A percentile compares a stretch with the other conserved stretches of the same genome.
phyloP scores from a whole-genome alignment of 139 green algal genomes.

The Trebouxia sp. region DNA sequence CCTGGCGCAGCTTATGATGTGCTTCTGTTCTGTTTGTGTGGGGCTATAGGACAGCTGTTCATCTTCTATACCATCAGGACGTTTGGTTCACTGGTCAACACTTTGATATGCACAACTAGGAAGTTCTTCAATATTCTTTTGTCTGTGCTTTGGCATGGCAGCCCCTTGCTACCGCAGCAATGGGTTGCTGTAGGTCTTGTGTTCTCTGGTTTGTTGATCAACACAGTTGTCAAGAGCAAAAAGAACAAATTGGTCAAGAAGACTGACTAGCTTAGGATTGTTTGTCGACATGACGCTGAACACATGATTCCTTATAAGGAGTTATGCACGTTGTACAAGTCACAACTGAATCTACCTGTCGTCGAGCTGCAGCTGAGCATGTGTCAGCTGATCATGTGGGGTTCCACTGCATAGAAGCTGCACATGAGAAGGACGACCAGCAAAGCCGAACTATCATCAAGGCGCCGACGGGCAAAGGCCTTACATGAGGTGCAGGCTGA shows the following conservation, averaged over 20 bases:
- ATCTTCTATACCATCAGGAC: slow-evolving; percentile 96
- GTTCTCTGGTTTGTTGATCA: slow-evolving; percentile 84
- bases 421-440: no score
- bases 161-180: slow-evolving; percentile 79
- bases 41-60: slow-evolving; percentile 94
- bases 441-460: no score
- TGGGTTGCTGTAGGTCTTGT: slow-evolving; percentile 91
- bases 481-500: no score
- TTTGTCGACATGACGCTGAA: no score
- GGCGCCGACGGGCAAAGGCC: no score
- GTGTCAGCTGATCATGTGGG: no score
- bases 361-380: no score
- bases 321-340: not conserved
- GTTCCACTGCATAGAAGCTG: no score
- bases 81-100: slow-evolving; percentile 92
- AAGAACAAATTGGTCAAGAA: not conserved
- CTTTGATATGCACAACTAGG: slow-evolving; percentile 93
- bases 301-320: no score
- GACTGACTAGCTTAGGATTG: not conserved
- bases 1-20: slow-evolving; percentile 77
- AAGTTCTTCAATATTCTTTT: slow-evolving; percentile 99
- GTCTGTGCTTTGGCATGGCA: slow-evolving; percentile 70
- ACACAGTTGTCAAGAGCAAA: slow-evolving; percentile 64
- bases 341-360: no score
- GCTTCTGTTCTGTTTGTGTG: slow-evolving; percentile 91